Evolutionary conservation across 225 moss, liverwort and hornwort species (phyloP), one percentile per base, ranked within the genome.

Genomic region (Asterella californica): DNA sequence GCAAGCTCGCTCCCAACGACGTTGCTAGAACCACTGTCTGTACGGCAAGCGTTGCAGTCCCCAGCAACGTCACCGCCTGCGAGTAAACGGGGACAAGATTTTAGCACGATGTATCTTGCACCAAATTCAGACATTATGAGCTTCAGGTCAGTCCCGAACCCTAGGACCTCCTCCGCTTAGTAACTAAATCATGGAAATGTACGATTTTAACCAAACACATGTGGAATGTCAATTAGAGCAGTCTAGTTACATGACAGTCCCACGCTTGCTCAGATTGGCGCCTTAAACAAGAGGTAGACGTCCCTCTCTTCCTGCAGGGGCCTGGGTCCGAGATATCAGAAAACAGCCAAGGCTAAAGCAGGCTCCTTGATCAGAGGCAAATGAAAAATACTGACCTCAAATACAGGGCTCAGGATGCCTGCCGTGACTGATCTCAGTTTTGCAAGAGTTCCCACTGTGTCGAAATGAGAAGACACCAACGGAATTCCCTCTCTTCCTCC

Each of bases 11-110:
- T 45, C 91, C 95, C 8, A 95, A 85, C 42, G 95, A 95, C 71
- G 91, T 93, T 48, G 95, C 95, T 48, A 95, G 86, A 72, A 95
- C 95, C 76, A 95, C 90, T 18, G 92, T 95, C 85, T 93, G 93
- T 68, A 95, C 92, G 82, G 95, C 92, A 76, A 93, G 77, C 47
- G 92, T 92, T 57, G 95, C 95, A 75, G 92, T 90, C 79, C 95
- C 95, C n/a, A 95, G 81, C 75, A 93, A 85, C 53, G 91, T 79
- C 72, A 86, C 95, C 49, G 90, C 95, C 93, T 95, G 89, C 85
- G 85, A 70, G 59, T 1, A 61, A 52, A 17, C 67, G 36, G 19
- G 0, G 37, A 36, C 7, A 36, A 67, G 15, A 21, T 19, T 34
- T 7, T 36, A 19, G 15, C 33, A 18, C 34, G 36, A 15, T 36